Evolutionary conservation across 371 early-diverging fungal genomes (phyloP), one percentile per base, ranked within the genome.

Genomic region (Mucor lusitanicus): DNA sequence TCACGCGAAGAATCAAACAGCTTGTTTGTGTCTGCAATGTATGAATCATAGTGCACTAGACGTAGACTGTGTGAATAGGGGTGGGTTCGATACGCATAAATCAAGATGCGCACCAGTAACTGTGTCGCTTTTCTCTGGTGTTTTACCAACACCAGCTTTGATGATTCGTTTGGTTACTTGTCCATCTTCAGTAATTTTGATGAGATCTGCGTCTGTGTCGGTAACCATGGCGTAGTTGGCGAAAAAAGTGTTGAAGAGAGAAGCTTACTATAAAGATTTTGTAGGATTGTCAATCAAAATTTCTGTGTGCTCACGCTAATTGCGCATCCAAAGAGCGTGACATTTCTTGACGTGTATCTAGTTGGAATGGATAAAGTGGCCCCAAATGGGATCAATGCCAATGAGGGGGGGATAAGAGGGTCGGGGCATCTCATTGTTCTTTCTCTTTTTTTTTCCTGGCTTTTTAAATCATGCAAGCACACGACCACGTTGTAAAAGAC

Each of bases 1-100:
- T 77, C 75, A 13, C 72, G 71, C 15, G 82, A 76, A 0, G 82
- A 81, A 61, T 81, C 82, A 63, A 77, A 81, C 25, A 73, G 60
- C 23, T 44, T 21, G 9, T 71, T 61, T n/a, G 59, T 53, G 0
- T 72, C 63, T 17, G 58, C 37, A 33, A 78, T 63, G 33, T 50
- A 77, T 6, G 68, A 68, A 0, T 81, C 79, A 48, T 76, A 78
- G 57, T 78, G 82, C 23, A 81, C 82, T 81, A 56, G 3, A 12
- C 37, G 3, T 42, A 53, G 27, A 39, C 1, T 30, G 17, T 11
- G 19, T 48, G 3, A 42, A 6, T 11, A 21, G n/a, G 9, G 48
- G 3, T 21, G 11, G 7, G 5, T 0, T 35, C 13, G 48, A 37
- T 17, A 30, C 21, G 13, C 11, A 23, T 27, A 1, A 11, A 40